Evolutionary conservation across 2,329 filamentous ascomycete species (phyloP), one percentile per base, ranked within the genome.

Genomic region (Aspergillus fischeri): DNA sequence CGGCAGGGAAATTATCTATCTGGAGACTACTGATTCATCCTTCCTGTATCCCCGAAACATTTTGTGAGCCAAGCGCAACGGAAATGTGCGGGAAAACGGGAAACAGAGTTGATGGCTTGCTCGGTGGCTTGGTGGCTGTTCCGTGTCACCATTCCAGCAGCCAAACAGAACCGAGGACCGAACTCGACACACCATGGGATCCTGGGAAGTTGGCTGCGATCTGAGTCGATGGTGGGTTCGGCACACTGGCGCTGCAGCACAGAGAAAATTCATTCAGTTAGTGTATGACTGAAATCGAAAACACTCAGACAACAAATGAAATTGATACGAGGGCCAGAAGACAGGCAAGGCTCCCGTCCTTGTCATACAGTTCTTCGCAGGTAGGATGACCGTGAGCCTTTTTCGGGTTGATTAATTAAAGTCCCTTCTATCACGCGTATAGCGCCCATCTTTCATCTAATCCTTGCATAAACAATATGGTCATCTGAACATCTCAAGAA

Each of bases 131-230:
- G 44, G 44, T 47, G 44, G 44, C 44, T 47, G 21, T 47, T 27
- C 44, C 44, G 24, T 24, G 24, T 47, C 21, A 24, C 35, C 54
- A 53, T 48, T 44, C 49, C 49, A 58, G 29, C 56, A 55, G 56
- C 52, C 58, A 55, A 55, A 52, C 38, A 35, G 55, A 58, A 32
- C 52, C 52, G 42, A 57, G 55, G 45, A 52, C 38, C 49, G 20
- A 47, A 41, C 52, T 48, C 55, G 35, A 48, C 45, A 44, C 38
- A 53, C 51, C 51, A 53, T 52, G 38, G 51, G 28, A 60, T 56
- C 56, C 53, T 49, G 38, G 50, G 51, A 60, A 58, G 53, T 49
- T 56, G 59, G 59, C 53, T 55, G 53, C 53, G 56, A 58, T 59
- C 53, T 56, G 53, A 60, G 49, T 55, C 51, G 56, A 51, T 51